Percentiles rank a stretch among this genome's conserved stretches.
Conservation (phyloP, 1,139 yeast species). For the Suhomyces anneliseae region DNA sequence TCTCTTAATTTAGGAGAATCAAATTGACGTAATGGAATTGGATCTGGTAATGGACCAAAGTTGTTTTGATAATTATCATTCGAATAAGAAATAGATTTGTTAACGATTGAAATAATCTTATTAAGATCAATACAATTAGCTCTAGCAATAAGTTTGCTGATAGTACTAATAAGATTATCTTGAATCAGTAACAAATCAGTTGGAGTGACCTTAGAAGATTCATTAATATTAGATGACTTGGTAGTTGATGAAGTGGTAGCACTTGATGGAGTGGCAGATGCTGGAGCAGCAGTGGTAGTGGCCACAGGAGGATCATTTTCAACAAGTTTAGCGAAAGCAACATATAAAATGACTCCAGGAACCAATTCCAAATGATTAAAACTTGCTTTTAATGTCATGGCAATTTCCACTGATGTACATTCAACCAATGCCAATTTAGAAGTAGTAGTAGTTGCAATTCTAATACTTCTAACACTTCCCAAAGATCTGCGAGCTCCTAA, state of each 20-base stretch:
- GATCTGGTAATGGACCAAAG: slow-evolving; percentile 73
- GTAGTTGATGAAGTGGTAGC: slow-evolving; percentile 7
- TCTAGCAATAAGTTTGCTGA: slow-evolving; percentile 17
- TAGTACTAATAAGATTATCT: slow-evolving; percentile 23
- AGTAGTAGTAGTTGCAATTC: slow-evolving; percentile 49
- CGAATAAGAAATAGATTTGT: slow-evolving; percentile 32
- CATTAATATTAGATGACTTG: slow-evolving; percentile 14
- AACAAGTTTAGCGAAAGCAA: slow-evolving; percentile 65
- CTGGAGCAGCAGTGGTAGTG: slow-evolving; percentile 1
- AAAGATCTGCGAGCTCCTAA: slow-evolving; percentile 25
- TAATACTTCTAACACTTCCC: slow-evolving; percentile 43
- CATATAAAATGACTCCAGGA: slow-evolving; percentile 66
- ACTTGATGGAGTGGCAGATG: slow-evolving; percentile 8
- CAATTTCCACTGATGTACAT: slow-evolving; percentile 68
- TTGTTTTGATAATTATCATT: slow-evolving; percentile 42
- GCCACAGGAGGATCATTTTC: slow-evolving; percentile 14
- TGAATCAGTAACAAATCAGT: slow-evolving; percentile 29
- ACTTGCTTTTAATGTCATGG: slow-evolving; percentile 73
- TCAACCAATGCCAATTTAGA: slow-evolving; percentile 66
- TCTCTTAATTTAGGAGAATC: slow-evolving; percentile 82
- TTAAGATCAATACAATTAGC: slow-evolving; percentile 26
- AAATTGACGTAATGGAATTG: slow-evolving; percentile 63
- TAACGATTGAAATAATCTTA: slow-evolving; percentile 34
- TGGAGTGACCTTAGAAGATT: slow-evolving; percentile 14
- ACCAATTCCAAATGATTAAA: slow-evolving; percentile 80